Evolutionary conservation across 2,329 filamentous ascomycete species (phyloP), one percentile per base, ranked within the genome.

Genomic region (Trichoderma koningiopsis): DNA sequence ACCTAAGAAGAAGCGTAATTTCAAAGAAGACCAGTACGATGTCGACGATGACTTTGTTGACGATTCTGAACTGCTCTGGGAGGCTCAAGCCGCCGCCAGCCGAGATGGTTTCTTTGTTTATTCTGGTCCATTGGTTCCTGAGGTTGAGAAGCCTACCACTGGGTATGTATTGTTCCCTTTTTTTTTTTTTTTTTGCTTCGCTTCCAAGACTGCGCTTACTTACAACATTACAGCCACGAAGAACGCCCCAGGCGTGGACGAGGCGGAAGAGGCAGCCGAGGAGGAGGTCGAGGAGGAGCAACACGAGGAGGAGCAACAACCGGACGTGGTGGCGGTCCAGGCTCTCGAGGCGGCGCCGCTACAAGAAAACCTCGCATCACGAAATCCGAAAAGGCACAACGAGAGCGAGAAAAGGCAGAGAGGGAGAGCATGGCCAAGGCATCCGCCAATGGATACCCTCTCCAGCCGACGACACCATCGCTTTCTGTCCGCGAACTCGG

Each of bases 31-130:
- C 79, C 90, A 94, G 75, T 94, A 94, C 75, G 92, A 95, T 76
- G 91, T 92, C 75, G 90, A 92, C 59, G 92, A 94, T 75, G 92
- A 91, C 65, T 95, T 95, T 80, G 89, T 95, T 68, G 96, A 99
- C 76, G 96, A 99, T 77, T 96, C 94, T 1, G 96, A 99, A 79
- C 80, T 97, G 77, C 86, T 96, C 0, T 98, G 95, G 95, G 93
- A 98, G 80, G 93, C 97, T 76, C 92, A 97, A 77, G 95, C 95
- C 7, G 94, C 95, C 5, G 94, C 96, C 58, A 95, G 93, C 73
- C 93, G 95, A 74, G 96, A 98, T 77, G 96, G 96, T 1, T 99
- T 98, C 83, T 99, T 98, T 78, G 96, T 99, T 1, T 99, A 97
- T 80, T 96, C 93, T 71, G 96, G 96, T 4, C 95, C 95, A 10